Base-by-base conservation (phyloP, 306 rosid genomes). In the Parietaria judaica region DNA sequence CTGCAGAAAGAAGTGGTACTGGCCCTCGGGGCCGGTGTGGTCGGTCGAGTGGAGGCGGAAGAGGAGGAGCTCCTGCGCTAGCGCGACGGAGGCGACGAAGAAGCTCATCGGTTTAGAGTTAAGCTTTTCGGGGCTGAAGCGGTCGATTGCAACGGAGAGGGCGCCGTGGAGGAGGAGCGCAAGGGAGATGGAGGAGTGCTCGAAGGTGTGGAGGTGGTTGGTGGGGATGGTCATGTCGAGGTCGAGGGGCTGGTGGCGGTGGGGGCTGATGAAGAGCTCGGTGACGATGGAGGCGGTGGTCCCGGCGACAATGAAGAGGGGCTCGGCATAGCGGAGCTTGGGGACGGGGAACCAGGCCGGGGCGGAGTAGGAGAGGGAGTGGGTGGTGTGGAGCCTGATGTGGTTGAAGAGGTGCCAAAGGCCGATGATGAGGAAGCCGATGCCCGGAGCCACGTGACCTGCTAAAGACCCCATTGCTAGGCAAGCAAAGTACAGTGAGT, bases 371-470 rank as follows among this genome's bases (percentile, higher is more conserved):
- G 84, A 31, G 11, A 60, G 66, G 6, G 91, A 77, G 58, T 76
- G 67, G 1, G 14, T 55, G 7, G 66, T 58, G 34, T 91, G 79
- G 56, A 91, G 96, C 67, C 75, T 91, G 64, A 74, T 85, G 73
- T 88, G 77, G 81, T 83, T 91, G 41, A 76, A 70, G 73, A 91
- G 89, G 64, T 91, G 98, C 98, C 98, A 91, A 11, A 91, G 43
- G 0, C 98, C 98, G 36, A 85, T 58, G 4, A 91, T 36, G 11
- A 81, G 39, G 80, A 91, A 91, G 3, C 80, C 96, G n/a, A 81
- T 61, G 4, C 98, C 98, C 6, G 95, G 96, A 9, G 80, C 80
- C 2, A 91, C 92, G 51, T 91, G 98, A 9, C 98, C 98, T 1
- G 81, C 66, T 2, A 87, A 70, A 52, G 80, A 79, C 3, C 96